A percentile compares a stretch with the other conserved stretches of the same genome.
Conservation (phyloP, 2,329 filamentous ascomycete genomes). For the Diaporthe ilicicola region DNA sequence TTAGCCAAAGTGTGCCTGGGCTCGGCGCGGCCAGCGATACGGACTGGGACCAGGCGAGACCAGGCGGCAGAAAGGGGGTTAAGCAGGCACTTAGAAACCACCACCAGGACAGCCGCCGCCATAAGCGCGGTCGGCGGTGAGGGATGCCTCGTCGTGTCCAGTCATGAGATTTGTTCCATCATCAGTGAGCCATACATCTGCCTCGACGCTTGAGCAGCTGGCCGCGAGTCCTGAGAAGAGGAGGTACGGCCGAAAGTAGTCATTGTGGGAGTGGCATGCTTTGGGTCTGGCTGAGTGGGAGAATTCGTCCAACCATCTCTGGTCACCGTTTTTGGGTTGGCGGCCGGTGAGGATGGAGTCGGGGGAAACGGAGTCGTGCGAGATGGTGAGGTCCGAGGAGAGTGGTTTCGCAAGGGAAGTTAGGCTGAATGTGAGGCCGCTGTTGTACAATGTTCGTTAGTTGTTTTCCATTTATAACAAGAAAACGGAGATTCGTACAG, state of each 20-base stretch:
- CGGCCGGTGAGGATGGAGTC: neutral
- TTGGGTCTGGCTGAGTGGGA: neutral
- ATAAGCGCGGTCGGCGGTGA: constrained; percentile 60
- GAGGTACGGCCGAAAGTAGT: constrained; percentile 72
- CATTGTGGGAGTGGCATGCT: constrained; percentile 72
- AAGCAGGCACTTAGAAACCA: too few species aligned
- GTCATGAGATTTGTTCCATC: constrained; percentile 61
- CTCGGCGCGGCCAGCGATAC: too few species aligned
- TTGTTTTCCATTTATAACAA: too few species aligned
- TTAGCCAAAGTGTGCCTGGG: too few species aligned
- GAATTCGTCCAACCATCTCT: neutral
- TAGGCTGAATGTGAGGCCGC: neutral
- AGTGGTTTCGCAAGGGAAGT: neutral
- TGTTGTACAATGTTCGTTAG: neutral
- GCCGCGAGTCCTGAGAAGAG: constrained; percentile 68
- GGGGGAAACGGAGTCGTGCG: neutral
- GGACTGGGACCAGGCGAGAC: too few species aligned
- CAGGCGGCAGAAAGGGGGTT: too few species aligned
- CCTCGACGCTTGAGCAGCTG: constrained; percentile 71
- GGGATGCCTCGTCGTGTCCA: constrained; percentile 65
- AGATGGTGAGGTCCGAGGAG: neutral
- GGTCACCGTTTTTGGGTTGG: neutral
- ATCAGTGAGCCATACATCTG: constrained; percentile 71
- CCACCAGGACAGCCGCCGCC: too few species aligned
- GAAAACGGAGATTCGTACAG: too few species aligned